Evolutionary conservation across 257 asterid genomes (phyloP).

Genomic region (Solanum piurae): DNA sequence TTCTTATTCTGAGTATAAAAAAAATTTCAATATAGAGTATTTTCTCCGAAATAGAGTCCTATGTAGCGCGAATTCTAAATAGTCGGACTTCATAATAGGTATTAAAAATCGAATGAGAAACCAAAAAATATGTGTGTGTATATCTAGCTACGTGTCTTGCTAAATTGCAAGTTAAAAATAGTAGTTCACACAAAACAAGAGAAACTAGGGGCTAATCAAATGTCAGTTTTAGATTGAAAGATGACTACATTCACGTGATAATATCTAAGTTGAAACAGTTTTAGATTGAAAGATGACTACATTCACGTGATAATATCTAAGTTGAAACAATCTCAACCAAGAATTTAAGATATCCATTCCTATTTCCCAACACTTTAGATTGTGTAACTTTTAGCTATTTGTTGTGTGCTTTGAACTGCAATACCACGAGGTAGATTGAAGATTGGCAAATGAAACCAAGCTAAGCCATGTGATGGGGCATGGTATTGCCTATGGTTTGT

Average conservation of each 20-base stretch:
- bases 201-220: neutral
- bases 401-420: neutral
- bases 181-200: neutral
- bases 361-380: neutral
- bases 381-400: neutral
- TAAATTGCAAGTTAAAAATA: neutral
- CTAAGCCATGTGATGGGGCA: neutral
- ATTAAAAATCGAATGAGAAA: no score
- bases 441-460: neutral
- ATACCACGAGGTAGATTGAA: neutral
- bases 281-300: neutral
- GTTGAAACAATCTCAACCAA: neutral
- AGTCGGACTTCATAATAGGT: no score
- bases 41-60: fast-evolving
- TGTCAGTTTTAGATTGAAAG: neutral
- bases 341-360: neutral
- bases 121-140: no score
- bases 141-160: neutral
- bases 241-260: neutral
- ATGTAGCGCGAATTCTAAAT: no score
- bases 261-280: neutral
- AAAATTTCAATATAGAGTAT: no score
- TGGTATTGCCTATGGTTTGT: neutral
- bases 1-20: no score
- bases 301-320: neutral